Percentiles rank a stretch among this genome's conserved stretches.
Conservation (phyloP, 2,329 filamentous ascomycete genomes). For the Monosporascus sp. region DNA sequence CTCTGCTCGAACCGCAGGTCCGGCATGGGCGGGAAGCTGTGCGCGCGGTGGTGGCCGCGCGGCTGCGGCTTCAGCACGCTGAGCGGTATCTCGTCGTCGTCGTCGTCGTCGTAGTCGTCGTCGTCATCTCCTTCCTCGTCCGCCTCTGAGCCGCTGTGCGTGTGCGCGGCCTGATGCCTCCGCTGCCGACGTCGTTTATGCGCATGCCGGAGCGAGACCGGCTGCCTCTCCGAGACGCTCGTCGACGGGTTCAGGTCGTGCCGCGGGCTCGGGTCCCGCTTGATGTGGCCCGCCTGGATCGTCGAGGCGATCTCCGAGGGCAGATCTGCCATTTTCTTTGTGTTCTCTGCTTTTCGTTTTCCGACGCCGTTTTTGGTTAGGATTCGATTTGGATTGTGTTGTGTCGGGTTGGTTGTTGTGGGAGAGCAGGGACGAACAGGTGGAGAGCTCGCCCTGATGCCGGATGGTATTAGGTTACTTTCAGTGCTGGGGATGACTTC, state of each 20-base stretch:
- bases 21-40: conserved; percentile 58
- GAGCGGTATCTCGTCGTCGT: conserved; percentile 64
- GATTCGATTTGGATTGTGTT: not conserved
- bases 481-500: too few species aligned
- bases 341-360: not conserved
- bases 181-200: conserved; percentile 8
- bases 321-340: conserved; percentile 57
- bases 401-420: not conserved
- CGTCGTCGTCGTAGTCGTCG: conserved; percentile 38
- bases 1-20: conserved; percentile 97
- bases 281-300: conserved; percentile 75
- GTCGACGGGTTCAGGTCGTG: conserved; percentile 81
- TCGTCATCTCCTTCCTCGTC: not conserved
- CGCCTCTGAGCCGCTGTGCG: not conserved
- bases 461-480: too few species aligned
- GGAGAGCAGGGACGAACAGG: too few species aligned
- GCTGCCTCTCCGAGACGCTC: conserved; percentile 60
- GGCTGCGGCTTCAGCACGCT: conserved; percentile 56
- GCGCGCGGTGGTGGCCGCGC: conserved; percentile 31
- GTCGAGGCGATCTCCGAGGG: conserved; percentile 68
- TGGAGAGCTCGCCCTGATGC: too few species aligned
- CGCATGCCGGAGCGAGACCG: conserved; percentile 38
- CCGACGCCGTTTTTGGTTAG: not conserved
- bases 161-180: conserved; percentile 3
- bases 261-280: conserved; percentile 60